A percentile compares a stretch with the other conserved stretches of the same genome.
phyloP scores from a whole-genome alignment of 2,329 filamentous ascomycete species.

The Sporothrix dimorphospora region DNA sequence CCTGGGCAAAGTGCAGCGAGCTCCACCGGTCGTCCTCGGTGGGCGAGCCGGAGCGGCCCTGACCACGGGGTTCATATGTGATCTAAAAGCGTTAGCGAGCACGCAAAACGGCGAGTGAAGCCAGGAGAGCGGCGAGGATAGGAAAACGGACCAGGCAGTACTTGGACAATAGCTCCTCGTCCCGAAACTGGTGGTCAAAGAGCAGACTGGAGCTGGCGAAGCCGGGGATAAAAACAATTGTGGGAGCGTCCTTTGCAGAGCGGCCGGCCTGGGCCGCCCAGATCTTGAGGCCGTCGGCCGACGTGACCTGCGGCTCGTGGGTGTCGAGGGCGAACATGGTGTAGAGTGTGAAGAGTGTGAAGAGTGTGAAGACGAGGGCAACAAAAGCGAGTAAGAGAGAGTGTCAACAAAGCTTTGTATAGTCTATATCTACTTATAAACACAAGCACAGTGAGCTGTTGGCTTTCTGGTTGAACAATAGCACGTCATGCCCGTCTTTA shows the following conservation, averaged over 20 bases:
- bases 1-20: conserved; percentile 22
- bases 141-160: conserved; percentile 23
- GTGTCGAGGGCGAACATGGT: conserved; percentile 29
- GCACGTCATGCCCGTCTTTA: background rate
- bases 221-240: conserved; percentile 30
- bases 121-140: background rate
- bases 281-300: conserved; percentile 30
- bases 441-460: background rate
- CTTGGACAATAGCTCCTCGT: conserved; percentile 25
- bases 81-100: conserved; percentile 19
- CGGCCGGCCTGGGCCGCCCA: conserved; percentile 30
- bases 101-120: background rate
- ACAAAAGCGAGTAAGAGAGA: background rate
- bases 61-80: conserved; percentile 29
- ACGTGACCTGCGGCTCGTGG: conserved; percentile 18
- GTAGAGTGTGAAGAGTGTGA: background rate
- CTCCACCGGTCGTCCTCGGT: conserved; percentile 7
- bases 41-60: conserved; percentile 25
- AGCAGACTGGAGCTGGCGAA: conserved; percentile 26
- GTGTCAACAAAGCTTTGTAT: background rate
- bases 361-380: background rate
- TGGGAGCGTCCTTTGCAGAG: conserved; percentile 15
- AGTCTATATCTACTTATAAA: background rate
- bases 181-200: conserved; percentile 30
- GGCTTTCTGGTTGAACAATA: background rate